Percentiles rank a stretch among this genome's conserved stretches.
phyloP scores from a whole-genome alignment of 225 moss, liverwort and hornwort genomes.

The Neckera pumila region DNA sequence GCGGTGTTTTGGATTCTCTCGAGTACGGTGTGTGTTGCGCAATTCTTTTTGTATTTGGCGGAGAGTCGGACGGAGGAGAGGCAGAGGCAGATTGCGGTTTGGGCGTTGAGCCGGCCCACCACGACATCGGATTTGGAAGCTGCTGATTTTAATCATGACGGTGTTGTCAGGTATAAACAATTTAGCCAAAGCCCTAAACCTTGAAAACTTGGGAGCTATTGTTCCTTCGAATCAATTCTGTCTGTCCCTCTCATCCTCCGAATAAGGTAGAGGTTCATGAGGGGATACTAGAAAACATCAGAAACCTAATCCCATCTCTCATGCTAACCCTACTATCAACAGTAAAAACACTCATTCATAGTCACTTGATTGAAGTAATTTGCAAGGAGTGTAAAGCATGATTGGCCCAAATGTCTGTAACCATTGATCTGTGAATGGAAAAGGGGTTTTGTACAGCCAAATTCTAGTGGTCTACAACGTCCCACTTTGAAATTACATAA shows the following conservation, averaged over 20 bases:
- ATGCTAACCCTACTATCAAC: neutral
- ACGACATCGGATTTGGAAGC: constrained; percentile 21
- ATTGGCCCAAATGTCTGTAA: neutral
- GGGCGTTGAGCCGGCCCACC: constrained; percentile 13
- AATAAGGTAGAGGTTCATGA: neutral
- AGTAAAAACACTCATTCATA: neutral
- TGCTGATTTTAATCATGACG: constrained; percentile 3
- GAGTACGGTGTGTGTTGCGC: constrained; percentile 18
- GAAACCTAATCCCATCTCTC: neutral
- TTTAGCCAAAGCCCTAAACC: neutral
- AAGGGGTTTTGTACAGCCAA: neutral
- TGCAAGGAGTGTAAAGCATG: neutral
- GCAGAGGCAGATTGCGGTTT: constrained; percentile 7
- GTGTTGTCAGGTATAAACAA: neutral
- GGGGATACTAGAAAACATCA: neutral
- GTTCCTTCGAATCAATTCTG: neutral
- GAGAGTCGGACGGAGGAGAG: constrained; percentile 20
- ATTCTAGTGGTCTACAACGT: neutral
- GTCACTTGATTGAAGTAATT: neutral
- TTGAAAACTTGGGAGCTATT: neutral
- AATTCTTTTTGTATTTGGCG: constrained; percentile 12
- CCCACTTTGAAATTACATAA: neutral
- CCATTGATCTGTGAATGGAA: neutral
- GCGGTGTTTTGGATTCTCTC: constrained; percentile 27
- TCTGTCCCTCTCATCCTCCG: neutral